Evolutionary conservation across 352 stramenopile species (phyloP).

Genomic region (Phytophthora agathidicida): DNA sequence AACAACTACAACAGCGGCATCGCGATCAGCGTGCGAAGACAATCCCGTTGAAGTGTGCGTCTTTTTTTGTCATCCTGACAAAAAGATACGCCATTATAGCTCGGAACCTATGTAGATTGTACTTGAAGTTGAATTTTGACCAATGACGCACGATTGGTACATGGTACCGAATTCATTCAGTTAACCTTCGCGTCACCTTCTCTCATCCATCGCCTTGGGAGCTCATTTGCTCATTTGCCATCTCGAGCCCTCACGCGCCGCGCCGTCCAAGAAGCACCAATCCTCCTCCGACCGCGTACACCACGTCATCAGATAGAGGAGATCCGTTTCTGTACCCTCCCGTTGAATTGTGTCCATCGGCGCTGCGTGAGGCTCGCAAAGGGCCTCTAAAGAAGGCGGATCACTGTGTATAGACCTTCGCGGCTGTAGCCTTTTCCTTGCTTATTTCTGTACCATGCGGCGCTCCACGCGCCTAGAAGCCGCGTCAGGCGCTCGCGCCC

Average conservation of each 20-base stretch:
- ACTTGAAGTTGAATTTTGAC: too few species aligned
- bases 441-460: constrained; percentile 48
- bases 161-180: too few species aligned
- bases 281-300: not conserved
- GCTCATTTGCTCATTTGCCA: constrained; percentile 39
- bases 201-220: not conserved
- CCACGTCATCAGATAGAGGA: constrained; percentile 10
- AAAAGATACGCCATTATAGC: too few species aligned
- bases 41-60: constrained; percentile 82
- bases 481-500: constrained; percentile 44
- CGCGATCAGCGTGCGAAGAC: constrained; percentile 59
- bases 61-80: too few species aligned
- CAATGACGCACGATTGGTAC: too few species aligned
- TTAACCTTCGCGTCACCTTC: constrained; percentile 13
- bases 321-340: constrained; percentile 3
- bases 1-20: constrained; percentile 24
- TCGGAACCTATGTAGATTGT: too few species aligned
- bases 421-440: constrained; percentile 23
- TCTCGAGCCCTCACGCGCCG: constrained; percentile 27
- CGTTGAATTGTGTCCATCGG: constrained; percentile 9
- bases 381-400: not conserved
- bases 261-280: constrained; percentile 28
- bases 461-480: constrained; percentile 69
- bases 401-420: constrained; percentile 1
- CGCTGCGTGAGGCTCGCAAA: constrained; percentile 14